Evolutionary conservation across 768 basidiomycete genomes (phyloP).

Genomic region (Lactarius sp.): DNA sequence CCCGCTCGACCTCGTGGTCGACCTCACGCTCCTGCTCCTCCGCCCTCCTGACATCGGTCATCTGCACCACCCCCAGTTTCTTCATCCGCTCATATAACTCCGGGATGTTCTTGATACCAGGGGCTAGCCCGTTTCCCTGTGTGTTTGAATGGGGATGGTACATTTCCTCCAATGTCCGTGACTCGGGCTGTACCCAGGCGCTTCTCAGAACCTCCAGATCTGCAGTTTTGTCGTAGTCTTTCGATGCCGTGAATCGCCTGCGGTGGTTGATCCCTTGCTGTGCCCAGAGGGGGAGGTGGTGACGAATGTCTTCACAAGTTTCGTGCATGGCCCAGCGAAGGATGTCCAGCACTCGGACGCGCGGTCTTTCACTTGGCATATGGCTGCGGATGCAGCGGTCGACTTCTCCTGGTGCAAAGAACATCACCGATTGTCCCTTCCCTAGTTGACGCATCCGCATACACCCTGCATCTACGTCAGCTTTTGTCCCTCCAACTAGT

Average conservation of each 20-base stretch:
- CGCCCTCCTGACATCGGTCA: constrained; percentile 5
- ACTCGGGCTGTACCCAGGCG: constrained; percentile 16
- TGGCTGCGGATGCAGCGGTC: constrained; percentile 15
- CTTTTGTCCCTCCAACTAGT: neutral
- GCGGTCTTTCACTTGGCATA: neutral
- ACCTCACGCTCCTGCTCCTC: constrained; percentile 24
- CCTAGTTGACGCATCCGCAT: too few relatives aligned
- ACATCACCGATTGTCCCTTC: too few relatives aligned
- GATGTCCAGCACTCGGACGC: constrained; percentile 10
- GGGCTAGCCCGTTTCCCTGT: neutral
- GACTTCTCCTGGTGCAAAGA: constrained; percentile 7
- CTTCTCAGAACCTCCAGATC: neutral
- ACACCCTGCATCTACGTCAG: constrained; percentile 6
- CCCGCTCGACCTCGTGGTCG: constrained; percentile 17
- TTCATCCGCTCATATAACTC: constrained; percentile 8
- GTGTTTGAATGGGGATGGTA: neutral
- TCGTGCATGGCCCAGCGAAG: constrained; percentile 23
- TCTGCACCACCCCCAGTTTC: neutral
- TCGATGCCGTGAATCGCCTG: neutral
- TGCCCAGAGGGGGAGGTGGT: neutral
- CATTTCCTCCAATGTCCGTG: constrained; percentile 18
- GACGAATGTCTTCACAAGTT: constrained; percentile 21
- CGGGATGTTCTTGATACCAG: neutral
- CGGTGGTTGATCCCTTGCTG: constrained; percentile 14
- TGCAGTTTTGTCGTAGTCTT: neutral